Evolutionary conservation across 2,329 filamentous ascomycete genomes (phyloP), one percentile per base, ranked within the genome.

Genomic region (Diaporthe longicolla): DNA sequence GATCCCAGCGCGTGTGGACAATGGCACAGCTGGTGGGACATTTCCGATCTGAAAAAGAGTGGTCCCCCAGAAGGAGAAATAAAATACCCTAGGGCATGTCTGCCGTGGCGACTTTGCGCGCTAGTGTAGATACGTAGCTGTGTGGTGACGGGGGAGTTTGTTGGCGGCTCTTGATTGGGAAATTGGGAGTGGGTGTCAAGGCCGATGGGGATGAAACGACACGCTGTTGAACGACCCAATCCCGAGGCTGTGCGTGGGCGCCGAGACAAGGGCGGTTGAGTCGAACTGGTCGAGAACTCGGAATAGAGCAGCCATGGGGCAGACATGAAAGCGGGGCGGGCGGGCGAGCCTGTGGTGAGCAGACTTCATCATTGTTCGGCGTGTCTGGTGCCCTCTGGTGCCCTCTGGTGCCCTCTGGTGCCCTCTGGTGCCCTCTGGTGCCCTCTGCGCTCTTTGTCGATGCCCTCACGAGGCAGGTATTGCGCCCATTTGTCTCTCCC

Each of bases 101-200:
- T 17, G 24, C 48, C 13, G 43, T 32, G 40, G 40, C 40, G 59
- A 15, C 40, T 21, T 26, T 24, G 32, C 24, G 37, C n/a, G 1
- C 21, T 24, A 54, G 35, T 21, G 71, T 59, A 43, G 59, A 54
- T 57, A 43, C 26, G 63, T 70, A 63, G 35, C 17, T 26, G 68
- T 65, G 45, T 52, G 57, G 24, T 55, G 74, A 54, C 54, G 58
- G n/a, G 58, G 61, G 61, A 52, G 48, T 35, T 57, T 77, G 76
- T 77, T 78, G 77, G 77, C 77, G 70, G 54, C 71, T 68, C 76
- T 61, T 77, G 75, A 78, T 77, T 77, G 76, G 77, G 76, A 77
- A 75, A 75, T 71, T 72, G 40, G 21, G 48, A 69, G 59, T 73
- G 72, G 75, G 55, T 65, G 52, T 71, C 52, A 65, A 73, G 55